Evolutionary conservation across 31 red algal genomes (phyloP).

Genomic region (Endocladia muricata): DNA sequence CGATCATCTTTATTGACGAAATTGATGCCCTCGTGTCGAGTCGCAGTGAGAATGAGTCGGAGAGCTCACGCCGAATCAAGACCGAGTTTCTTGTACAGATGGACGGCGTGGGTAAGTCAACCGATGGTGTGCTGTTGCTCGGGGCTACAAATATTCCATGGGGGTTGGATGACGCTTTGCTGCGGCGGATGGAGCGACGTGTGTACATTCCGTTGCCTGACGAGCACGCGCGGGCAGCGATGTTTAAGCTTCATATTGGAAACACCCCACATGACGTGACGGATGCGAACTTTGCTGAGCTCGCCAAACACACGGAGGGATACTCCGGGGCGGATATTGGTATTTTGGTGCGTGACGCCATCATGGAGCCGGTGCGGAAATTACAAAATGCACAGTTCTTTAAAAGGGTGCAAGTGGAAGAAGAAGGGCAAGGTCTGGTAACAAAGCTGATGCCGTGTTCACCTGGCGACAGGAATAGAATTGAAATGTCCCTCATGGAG

Average conservation of each 20-base stretch:
- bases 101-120: conserved; percentile 81
- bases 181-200: conserved; percentile 77
- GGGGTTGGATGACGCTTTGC: conserved; percentile 83
- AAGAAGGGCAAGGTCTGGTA: conserved; percentile 51
- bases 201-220: conserved; percentile 91
- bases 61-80: conserved; percentile 73
- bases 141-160: conserved; percentile 94
- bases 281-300: conserved; percentile 38
- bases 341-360: conserved; percentile 87
- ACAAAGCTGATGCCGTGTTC: conserved; percentile 88
- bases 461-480: conserved; percentile 78
- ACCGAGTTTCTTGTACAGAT: conserved; percentile 91
- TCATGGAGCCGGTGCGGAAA: conserved; percentile 96
- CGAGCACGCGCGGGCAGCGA: conserved; percentile 48
- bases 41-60: conserved; percentile 66
- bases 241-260: conserved; percentile 78
- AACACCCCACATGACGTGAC: conserved; percentile 55
- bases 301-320: conserved; percentile 51
- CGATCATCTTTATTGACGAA: conserved; percentile 90
- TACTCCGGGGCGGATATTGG: conserved; percentile 87
- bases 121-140: conserved; percentile 76
- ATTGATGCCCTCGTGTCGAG: conserved; percentile 79
- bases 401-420: conserved; percentile 62
- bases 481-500: conserved; percentile 79
- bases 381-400: conserved; percentile 82